Percentiles rank a stretch among this genome's conserved stretches.
These are phyloP conservation scores for Phlyctochytrium planicorne DNA, from an alignment of 192 early-diverging fungal species.

Conservation along the genomic window DNA sequence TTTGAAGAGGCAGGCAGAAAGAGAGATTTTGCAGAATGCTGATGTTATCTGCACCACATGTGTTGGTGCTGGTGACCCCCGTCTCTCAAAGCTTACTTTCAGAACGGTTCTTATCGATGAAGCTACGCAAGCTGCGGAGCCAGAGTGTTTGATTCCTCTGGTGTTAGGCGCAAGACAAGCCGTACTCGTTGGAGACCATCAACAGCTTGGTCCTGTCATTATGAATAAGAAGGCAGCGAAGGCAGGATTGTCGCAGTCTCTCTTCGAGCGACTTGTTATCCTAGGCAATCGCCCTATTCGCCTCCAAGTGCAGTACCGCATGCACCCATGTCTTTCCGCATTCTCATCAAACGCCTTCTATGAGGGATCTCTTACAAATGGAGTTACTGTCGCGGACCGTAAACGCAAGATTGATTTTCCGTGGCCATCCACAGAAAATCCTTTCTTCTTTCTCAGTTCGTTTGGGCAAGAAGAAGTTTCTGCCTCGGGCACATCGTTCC, in stretches of 20 bases:
- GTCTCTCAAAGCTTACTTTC: conserved; percentile 85
- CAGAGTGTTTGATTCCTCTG: conserved; percentile 97
- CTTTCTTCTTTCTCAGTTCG: conserved; percentile 94
- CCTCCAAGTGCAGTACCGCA: conserved; percentile 98
- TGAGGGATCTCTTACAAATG: conserved; percentile 96
- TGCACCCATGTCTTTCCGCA: conserved; percentile 98
- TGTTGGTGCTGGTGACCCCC: conserved; percentile 94
- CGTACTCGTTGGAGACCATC: conserved; percentile 98
- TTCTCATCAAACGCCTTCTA: conserved; percentile 99
- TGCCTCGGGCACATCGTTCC: conserved; percentile 94
- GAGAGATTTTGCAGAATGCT: conserved; percentile 87
- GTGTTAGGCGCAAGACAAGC: conserved; percentile 95
- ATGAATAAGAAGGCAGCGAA: conserved; percentile 95
- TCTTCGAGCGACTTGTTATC: conserved; percentile 95
- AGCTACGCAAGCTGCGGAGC: conserved; percentile 94
- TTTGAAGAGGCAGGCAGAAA: conserved; percentile 83
- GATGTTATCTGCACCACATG: conserved; percentile 99
- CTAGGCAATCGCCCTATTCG: conserved; percentile 91
- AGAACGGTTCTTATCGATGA: conserved; percentile 96
- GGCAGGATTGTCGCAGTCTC: conserved; percentile 91
- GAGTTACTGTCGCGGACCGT: conserved; percentile 90
- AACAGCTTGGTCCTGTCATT: conserved; percentile 97
- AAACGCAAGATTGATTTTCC: conserved; percentile 90
- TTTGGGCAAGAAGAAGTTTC: conserved; percentile 96
- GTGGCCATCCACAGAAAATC: conserved; percentile 91